Evolutionary conservation across 305 asterid species (phyloP), one percentile per base, ranked within the genome.

Genomic region (Fraxinus platypoda): DNA sequence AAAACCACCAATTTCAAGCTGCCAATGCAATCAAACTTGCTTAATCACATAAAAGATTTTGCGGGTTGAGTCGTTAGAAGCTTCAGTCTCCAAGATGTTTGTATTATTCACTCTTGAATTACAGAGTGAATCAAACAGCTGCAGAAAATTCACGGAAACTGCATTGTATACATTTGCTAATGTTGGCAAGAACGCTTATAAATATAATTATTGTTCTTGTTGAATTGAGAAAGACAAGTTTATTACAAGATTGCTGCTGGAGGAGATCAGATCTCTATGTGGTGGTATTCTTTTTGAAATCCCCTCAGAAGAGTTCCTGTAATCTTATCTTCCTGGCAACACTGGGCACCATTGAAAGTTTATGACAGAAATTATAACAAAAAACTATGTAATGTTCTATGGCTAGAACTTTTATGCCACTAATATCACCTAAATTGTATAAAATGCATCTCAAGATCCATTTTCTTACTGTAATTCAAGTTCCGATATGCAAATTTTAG

Each of bases 161-260:
- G 71, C 71, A 9, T 62, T 62, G 71, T 62, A 33, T 23, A 62
- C 26, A 19, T 62, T 23, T 23, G 33, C 66, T 54, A 54, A 54
- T 54, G 66, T n/a, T 19, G 66, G 4, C 66, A n/a, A 54, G 66
- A 54, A 5, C 31, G 12, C 17, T 3, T 62, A 62, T 62, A 23
- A 21, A 62, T 8, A 62, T 8, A 23, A 21, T 2, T 25, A 9
- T 62, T 62, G 7, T 62, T 23, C 71, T 62, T 62, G 17, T 62
- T 8, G 30, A 2, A 62, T 23, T 62, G 8, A 49, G 33, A 23
- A 62, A 62, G 31, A 62, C 31, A 62, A 62, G 31, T 62, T 23
- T 62, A 57, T 23, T 74, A 75, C 25, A 30, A 33, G 59, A 74
- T 35, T 83, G 64, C 75, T 74, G 31, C 81, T 80, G 80, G 70